Evolutionary conservation across 352 stramenopile species (phyloP), one percentile per base, ranked within the genome.

Genomic region (Pythium phragmiticola): DNA sequence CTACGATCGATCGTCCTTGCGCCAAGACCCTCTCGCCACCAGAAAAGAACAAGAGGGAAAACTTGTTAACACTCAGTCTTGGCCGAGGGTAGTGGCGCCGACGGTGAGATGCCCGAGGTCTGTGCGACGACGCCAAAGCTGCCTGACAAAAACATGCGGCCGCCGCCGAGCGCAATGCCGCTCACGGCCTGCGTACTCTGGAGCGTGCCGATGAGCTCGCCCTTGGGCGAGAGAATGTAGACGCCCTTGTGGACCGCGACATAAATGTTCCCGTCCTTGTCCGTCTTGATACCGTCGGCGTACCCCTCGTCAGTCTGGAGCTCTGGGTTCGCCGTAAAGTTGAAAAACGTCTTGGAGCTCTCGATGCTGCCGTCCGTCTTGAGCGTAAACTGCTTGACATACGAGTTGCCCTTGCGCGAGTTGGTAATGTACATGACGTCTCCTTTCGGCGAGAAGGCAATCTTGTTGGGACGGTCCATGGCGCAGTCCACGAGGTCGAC

Each of bases 391-490:
- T 78, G 69, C 70, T 93, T 93, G 21, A 93, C 68, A 68, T 91
- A 93, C 57, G 84, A 86, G 69, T 91, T 84, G 62, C 71, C 72
- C 68, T 79, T 86, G 63, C 84, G 80, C 58, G 84, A 87, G 74
- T 93, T 93, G 28, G 77, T 88, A 56, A 91, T 77, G 72, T 93
- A 93, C 78, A 93, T 87, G 43, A 78, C 64, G 61, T 90, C 77
- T 47, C 89, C 70, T 34, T 79, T 60, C 8, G 84, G 82, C 19
- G 82, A 89, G 60, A 93, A 91, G 19, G 84, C 84, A 41, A 93
- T 90, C 70, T 90, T 90, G 72, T 90, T 90, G n/a, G 84, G 84
- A 11, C 84, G 82, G 43, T 83, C 83, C 80, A 93, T 89, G 53
- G 74, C 73, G 51, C 82, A 89, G 46, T 93, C 84, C 42, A 91